Conservation (phyloP, 768 basidiomycete species). For the Trametes cinnabarina region DNA sequence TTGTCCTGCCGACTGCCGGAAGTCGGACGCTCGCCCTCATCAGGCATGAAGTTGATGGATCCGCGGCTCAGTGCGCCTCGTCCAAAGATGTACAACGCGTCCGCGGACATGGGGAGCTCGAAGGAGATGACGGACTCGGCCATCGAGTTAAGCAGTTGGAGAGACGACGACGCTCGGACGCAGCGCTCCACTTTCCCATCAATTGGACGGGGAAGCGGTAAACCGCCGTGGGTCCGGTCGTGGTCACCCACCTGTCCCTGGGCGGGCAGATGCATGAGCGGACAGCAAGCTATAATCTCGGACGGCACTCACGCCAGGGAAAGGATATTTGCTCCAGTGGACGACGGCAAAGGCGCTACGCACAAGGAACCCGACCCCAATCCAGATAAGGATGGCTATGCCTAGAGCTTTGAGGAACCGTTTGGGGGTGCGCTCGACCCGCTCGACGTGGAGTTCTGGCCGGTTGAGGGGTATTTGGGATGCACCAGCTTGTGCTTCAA, state of each 20-base stretch:
- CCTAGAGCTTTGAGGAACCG: constrained; percentile 25
- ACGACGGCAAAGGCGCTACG: constrained; percentile 6
- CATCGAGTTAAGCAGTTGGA: neutral
- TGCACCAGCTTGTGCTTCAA: neutral
- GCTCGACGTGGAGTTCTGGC: constrained; percentile 5
- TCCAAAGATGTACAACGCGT: constrained; percentile 20
- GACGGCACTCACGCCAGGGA: neutral
- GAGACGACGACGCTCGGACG: neutral
- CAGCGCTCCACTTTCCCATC: constrained; percentile 24
- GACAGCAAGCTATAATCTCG: too few relatives aligned
- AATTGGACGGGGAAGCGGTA: constrained; percentile 1
- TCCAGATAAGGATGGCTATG: constrained; percentile 20
- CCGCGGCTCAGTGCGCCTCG: constrained; percentile 15
- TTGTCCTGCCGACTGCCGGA: neutral
- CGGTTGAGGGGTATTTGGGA: neutral
- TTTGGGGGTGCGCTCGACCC: constrained; percentile 4
- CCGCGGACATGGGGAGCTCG: constrained; percentile 13
- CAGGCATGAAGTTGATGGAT: constrained; percentile 12
- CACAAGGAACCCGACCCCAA: constrained; percentile 7
- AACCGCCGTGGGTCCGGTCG: neutral
- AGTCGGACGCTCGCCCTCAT: neutral
- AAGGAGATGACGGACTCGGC: constrained; percentile 2
- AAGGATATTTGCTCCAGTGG: neutral
- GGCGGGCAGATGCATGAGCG: too few relatives aligned
- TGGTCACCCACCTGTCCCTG: neutral